Base-by-base conservation (phyloP, 2,329 filamentous ascomycete species). In the Coniella vitis region DNA sequence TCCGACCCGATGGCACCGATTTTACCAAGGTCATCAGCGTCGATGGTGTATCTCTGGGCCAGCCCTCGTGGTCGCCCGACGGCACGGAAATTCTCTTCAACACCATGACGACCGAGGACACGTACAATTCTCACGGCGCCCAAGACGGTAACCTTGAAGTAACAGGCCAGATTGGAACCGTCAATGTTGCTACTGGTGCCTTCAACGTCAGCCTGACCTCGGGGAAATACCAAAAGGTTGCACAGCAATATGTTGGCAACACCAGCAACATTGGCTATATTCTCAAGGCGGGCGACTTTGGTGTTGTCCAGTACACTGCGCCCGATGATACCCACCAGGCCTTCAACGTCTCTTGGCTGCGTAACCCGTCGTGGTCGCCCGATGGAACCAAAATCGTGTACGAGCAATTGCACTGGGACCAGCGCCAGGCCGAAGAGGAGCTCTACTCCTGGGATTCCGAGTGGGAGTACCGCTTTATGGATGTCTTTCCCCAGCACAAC, bases 401-500 rank as follows among this genome's bases (percentile, higher is more conserved):
- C 40, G 56, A 65, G 54, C 56, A 55, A 35, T 16, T 56, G 2
- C 49, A 39, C 16, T 67, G 60, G 57, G 52, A 57, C 1, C 53
- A 57, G 12, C 66, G 66, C 4, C 55, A 62, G 1, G 61, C 64
- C 44, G 63, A 64, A 12, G 65, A 66, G 54, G 41, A 58, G 41
- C 59, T 70, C 7, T 70, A 64, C 51, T 64, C 60, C 51, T 71
- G 61, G 60, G 64, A 70, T 38, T 19, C 19, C 12, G 62, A 68
- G 2, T 70, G 63, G 63, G 68, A 70, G 4, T 71, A 70, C 53
- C 63, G 65, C 17, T 69, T 67, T 59, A 69, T 62, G 36, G 68
- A 71, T 44, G 65, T 71, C 4, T 70, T 71, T 57, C 68, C 69
- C 1, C 56, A 62, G 37, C 53, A 64, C 20, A 58, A 56, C 14